These are phyloP conservation scores for Ambrosia hybrid DNA, from an alignment of 140 eudicot species.

Conservation along the genomic window DNA sequence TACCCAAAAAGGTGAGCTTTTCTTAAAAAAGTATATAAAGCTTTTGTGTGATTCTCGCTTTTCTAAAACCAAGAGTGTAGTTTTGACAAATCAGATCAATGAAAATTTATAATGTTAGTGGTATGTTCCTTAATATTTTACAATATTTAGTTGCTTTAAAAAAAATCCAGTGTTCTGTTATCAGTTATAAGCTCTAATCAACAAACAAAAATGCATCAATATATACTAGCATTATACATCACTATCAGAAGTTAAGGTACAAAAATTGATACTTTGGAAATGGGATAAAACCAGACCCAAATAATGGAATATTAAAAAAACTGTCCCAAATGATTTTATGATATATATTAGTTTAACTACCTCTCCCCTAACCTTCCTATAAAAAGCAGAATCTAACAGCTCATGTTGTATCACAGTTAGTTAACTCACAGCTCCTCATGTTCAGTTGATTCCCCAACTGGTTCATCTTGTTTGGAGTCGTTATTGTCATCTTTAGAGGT, in stretches of 20 bases:
- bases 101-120: too few species aligned
- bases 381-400: constrained; percentile 26
- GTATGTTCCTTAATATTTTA: too few species aligned
- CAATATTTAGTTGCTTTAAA: too few species aligned
- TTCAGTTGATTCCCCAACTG: constrained; percentile 32
- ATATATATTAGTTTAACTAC: constrained; percentile 29
- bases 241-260: neutral
- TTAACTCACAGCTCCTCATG: constrained; percentile 72
- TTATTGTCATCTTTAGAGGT: constrained; percentile 39
- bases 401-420: constrained; percentile 24
- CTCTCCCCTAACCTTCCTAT: constrained; percentile 34
- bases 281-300: constrained; percentile 30
- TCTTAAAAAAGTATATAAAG: too few species aligned
- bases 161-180: too few species aligned
- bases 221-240: constrained; percentile 6
- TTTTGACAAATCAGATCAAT: too few species aligned
- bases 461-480: constrained; percentile 22
- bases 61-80: too few species aligned
- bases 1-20: too few species aligned
- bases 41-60: too few species aligned
- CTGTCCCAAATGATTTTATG: neutral
- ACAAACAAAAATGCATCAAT: constrained; percentile 13
- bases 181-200: neutral
- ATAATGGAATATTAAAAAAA: constrained; percentile 33
- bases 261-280: constrained; percentile 8